Evolutionary conservation across 2,329 filamentous ascomycete species (phyloP), one percentile per base, ranked within the genome.

Genomic region (Pezicula radicicola): DNA sequence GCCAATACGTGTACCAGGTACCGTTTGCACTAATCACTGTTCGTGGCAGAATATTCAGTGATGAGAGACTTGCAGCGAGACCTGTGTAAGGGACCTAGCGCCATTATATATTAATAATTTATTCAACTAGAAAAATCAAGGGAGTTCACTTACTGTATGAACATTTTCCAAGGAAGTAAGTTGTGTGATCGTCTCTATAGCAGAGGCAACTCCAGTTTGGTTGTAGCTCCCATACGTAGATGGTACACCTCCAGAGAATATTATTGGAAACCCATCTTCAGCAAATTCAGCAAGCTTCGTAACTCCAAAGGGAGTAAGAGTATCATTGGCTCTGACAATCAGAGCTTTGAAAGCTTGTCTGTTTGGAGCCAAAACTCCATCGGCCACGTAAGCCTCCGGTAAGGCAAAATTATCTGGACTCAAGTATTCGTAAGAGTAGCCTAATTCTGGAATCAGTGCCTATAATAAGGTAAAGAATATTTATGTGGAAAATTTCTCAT

Each of bases 401-500:
- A 73, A 67, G 1, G 50, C 62, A 27, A 79, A 70, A 48, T 76
- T 77, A 15, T 72, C 71, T 0, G 75, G 70, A 2, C 66, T 67
- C 0, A 78, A 61, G 52, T 78, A 78, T 12, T 72, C 69, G 40
- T 60, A 55, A 30, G 54, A 46, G 46, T 53, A 60, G 6, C 58
- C 58, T 25, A 25, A 25, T 55, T 33, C n/a, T n/a, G 6, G 18
- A 43, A 12, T 44, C 9, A 40, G 25, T 13, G 2, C 30, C 2
- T 25, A 3, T 25, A 25, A 25, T 25, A 25, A 25, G 25, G 4
- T 25, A 7, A 5, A 25, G 25, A 25, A 25, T 25, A 25, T 25
- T 21, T 21, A 21, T 21, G 21, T 21, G 21, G 21, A n/a, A 48
- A n/a, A 19, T 25, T 42, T 27, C 36, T 46, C 25, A 25, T 49